Base-by-base conservation (phyloP, 2,329 filamentous ascomycete species). In the Anthostomella pinea region DNA sequence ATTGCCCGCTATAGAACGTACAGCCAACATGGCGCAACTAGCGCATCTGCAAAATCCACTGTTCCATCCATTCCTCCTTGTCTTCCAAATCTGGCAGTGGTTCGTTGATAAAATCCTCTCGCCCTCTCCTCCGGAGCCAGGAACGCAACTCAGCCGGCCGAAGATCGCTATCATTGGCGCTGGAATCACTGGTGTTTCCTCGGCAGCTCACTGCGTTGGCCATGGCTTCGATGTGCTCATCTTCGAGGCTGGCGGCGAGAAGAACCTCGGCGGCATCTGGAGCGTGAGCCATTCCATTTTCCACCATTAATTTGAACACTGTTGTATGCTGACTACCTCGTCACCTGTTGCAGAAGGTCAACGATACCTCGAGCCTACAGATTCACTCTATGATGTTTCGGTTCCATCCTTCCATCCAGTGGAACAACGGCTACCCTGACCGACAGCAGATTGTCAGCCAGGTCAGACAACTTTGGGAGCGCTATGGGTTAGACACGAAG, bases 331-430 rank as follows among this genome's bases (percentile, higher is more conserved):
- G 13, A 45, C 23, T 1, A 2, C 4, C 17, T 16, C 25, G n/a
- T n/a, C n/a, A n/a, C n/a, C n/a, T n/a, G n/a, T 17, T 28, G 3
- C 40, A 87, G 80, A 75, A 76, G 60, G 85, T 93, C 25, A 91
- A 93, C 65, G 85, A 85, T 33, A 90, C 85, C 0, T 90, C 85
- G 0, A 79, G 85, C 11, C 73, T 94, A 1, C 87, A 93, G 54
- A 90, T 94, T 15, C 86, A 94, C 59, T 87, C 81, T 14, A 61
- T 90, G 39, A 93, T 93, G 87, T 94, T 91, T 60, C 78, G 87
- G 15, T 95, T 94, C 58, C 85, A 91, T 49, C 88, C 88, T 0
- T 85, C 83, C 0, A 78, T 94, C 1, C 71, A 76, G 43, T 94
- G 85, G 80, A 68, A 76, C 21, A 68, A 72, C 19, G 85, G 85